Percentiles rank a stretch among this genome's conserved stretches.
Conservation (phyloP, 2,329 filamentous ascomycete genomes). For the Colletotrichum falcatum region DNA sequence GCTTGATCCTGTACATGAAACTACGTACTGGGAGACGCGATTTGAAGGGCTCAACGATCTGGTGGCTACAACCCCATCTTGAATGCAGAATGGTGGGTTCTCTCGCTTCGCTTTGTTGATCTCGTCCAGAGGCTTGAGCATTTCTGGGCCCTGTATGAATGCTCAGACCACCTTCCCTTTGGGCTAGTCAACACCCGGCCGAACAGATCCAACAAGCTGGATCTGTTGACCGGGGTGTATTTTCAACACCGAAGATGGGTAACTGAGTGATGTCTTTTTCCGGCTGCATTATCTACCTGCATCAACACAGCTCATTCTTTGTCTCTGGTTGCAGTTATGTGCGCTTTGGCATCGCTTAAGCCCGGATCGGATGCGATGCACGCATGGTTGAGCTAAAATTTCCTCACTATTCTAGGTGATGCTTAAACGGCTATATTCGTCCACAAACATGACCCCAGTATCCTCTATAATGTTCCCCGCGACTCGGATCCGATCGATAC, state of each 20-base stretch:
- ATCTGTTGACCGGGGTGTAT: constrained; percentile 44
- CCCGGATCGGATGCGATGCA: background rate
- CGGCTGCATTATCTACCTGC: background rate
- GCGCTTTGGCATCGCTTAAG: background rate
- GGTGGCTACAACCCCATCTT: constrained; percentile 25
- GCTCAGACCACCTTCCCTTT: constrained; percentile 41
- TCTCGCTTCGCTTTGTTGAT: constrained; percentile 42
- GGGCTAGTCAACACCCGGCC: constrained; percentile 19
- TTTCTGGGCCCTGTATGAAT: constrained; percentile 44
- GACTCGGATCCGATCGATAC: background rate
- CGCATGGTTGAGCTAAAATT: background rate
- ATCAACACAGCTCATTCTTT: background rate
- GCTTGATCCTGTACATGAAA: constrained; percentile 25
- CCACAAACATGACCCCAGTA: background rate
- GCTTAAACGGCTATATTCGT: too few species aligned
- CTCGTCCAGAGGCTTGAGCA: constrained; percentile 38
- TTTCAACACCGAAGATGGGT: constrained; percentile 39
- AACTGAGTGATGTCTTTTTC: background rate
- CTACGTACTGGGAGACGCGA: constrained; percentile 39
- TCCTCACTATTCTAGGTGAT: background rate
- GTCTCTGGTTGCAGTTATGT: too few species aligned
- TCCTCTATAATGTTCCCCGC: background rate
- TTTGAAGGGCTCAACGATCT: constrained; percentile 36
- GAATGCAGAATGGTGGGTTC: constrained; percentile 25
- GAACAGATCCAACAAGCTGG: constrained; percentile 17